Base-by-base conservation (phyloP, 352 stramenopile species). In the Phytophthora aleatoria region DNA sequence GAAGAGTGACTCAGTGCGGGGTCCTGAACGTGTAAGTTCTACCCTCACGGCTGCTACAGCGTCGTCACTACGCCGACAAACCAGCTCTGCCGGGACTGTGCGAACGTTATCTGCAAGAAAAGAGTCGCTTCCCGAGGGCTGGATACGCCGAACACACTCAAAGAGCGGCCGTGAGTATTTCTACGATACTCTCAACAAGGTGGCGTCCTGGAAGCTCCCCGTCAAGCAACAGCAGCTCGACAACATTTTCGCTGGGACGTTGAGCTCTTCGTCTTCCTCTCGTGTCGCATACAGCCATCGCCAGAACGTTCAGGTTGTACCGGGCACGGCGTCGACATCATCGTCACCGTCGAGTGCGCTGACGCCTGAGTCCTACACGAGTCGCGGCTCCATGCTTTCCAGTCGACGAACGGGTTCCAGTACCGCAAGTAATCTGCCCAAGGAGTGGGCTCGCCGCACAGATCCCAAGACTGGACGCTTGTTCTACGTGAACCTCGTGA, bases 401-500 rank as follows among this genome's bases (percentile, higher is more conserved):
- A 76, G 65, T 20, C 62, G 69, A 47, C 57, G 67, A 44, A 50
- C 62, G 11, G 52, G 27, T 26, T 71, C 73, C 1, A 61, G 64
- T 7, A 60, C 71, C 3, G 61, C 57, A 2, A 74, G 73, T 15
- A 71, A 66, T 39, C 68, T 94, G 5, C 86, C 86, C 6, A 92
- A 93, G 64, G 85, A 92, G 50, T 94, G 86, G 86, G 82, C 79
- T 11, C 73, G 86, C 1, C 84, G 84, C 27, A 90, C 84, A 13
- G 84, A 94, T 50, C 81, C 86, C 8, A 92, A 91, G 72, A 93
- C 82, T 2, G 86, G 84, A 0, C 80, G 86, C 5, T 60, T 92
- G 16, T 94, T 89, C 57, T 94, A 94, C 63, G 81, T 94, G 36
- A 94, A 94, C 57, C 74, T 94, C 12, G 50, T 92, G 44, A 92